Evolutionary conservation across 2,329 filamentous ascomycete species (phyloP).

Genomic region (Alternaria sp.): DNA sequence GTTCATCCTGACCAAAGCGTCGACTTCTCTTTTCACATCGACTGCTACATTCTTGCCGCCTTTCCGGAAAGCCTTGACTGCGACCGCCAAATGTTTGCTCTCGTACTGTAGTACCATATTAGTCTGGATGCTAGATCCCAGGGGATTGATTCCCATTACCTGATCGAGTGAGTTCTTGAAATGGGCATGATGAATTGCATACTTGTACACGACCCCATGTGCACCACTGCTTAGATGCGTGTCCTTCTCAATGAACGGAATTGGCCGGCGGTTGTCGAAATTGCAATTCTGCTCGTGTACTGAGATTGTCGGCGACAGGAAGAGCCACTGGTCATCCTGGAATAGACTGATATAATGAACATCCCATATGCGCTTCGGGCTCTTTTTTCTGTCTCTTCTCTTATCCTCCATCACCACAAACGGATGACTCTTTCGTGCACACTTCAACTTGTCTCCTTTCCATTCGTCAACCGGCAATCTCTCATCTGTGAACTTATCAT

Average conservation of each 20-base stretch:
- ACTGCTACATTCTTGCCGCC: slow-evolving; percentile 3
- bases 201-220: neutral
- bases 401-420: neutral
- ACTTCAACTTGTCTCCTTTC: too few relatives aligned
- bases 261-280: neutral
- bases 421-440: neutral
- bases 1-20: slow-evolving; percentile 20
- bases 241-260: neutral
- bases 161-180: neutral
- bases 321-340: neutral
- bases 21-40: slow-evolving; percentile 16
- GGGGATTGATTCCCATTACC: neutral
- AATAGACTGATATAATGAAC: neutral
- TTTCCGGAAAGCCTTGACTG: neutral
- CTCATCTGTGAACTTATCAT: too few relatives aligned
- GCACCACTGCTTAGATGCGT: neutral
- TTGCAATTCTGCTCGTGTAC: neutral
- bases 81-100: neutral
- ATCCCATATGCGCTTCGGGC: neutral
- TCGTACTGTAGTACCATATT: too few relatives aligned
- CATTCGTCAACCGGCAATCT: too few relatives aligned
- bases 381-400: too few relatives aligned
- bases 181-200: neutral
- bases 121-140: too few relatives aligned
- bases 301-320: neutral